Conservation (phyloP, 345 rosid species). For the Populus tremula region DNA sequence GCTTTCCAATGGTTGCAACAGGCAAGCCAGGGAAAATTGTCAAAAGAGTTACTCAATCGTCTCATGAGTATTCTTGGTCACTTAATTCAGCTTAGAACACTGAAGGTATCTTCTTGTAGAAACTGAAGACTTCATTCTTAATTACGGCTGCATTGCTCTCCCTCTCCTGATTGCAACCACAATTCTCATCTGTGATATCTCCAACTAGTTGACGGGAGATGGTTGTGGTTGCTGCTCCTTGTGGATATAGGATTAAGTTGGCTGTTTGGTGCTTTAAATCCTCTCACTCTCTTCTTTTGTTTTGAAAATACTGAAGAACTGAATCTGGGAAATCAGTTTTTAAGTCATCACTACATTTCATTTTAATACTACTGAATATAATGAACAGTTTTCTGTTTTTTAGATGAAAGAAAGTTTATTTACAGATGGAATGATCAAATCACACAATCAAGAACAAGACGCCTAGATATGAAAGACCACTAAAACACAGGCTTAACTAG, state of each 20-base stretch:
- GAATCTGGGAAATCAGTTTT: conserved; percentile 2
- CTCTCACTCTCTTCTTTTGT: background rate
- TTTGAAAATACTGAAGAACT: background rate
- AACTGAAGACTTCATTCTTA: background rate
- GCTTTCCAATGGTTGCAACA: conserved; percentile 38
- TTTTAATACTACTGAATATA: background rate
- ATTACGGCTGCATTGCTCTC: background rate
- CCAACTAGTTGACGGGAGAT: background rate
- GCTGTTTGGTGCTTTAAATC: background rate
- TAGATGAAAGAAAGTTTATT: background rate
- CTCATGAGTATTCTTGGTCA: conserved; percentile 90
- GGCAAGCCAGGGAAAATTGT: conserved; percentile 73
- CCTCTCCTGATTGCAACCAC: background rate
- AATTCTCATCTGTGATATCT: background rate
- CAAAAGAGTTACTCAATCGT: conserved; percentile 76
- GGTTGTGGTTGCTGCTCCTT: conserved; percentile 3
- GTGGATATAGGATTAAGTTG: background rate
- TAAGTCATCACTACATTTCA: background rate
- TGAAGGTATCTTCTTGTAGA: conserved; percentile 56
- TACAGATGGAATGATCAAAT: background rate
- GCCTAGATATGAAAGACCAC: background rate
- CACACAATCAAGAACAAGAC: background rate
- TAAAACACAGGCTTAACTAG: background rate
- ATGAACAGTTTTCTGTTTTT: background rate
- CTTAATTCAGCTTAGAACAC: conserved; percentile 81